These are phyloP conservation scores for Acacia acuminata DNA, from an alignment of 306 rosid species.

Conservation along the genomic window DNA sequence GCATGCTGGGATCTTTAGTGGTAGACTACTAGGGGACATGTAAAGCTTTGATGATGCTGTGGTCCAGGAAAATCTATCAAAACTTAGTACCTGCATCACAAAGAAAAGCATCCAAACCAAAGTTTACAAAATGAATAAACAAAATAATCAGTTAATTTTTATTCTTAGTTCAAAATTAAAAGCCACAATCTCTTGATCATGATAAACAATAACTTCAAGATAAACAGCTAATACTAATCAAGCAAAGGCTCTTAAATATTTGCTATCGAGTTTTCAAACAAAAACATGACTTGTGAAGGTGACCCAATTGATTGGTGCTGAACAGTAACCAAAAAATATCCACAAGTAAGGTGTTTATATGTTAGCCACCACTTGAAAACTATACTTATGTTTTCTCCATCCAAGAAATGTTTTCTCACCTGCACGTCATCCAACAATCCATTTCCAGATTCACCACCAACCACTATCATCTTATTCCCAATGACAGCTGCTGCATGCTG, in stretches of 20 bases:
- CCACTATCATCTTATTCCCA: conserved; percentile 92
- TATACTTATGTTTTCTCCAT: not conserved
- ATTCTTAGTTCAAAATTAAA: not conserved
- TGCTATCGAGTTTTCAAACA: not conserved
- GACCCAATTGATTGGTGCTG: not conserved
- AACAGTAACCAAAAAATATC: not conserved
- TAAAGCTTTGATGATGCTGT: conserved; percentile 82
- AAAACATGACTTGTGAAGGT: not conserved
- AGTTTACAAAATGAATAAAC: conserved; percentile 21
- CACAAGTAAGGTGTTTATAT: not conserved
- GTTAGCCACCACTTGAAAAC: not conserved
- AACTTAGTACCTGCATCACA: conserved; percentile 72
- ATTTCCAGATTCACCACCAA: conserved; percentile 91
- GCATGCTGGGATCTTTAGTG: conserved; percentile 94
- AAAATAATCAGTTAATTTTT: conserved; percentile 10
- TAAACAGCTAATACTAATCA: not conserved
- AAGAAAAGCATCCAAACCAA: conserved; percentile 21
- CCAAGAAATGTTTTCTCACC: conserved; percentile 47
- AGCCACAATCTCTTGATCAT: conserved; percentile 26
- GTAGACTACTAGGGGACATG: conserved; percentile 88
- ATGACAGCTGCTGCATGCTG: conserved; percentile 91
- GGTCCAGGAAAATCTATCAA: conserved; percentile 84
- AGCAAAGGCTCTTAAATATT: not conserved
- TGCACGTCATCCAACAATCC: conserved; percentile 87
- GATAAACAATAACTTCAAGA: not conserved